These are phyloP conservation scores for Tuber aestivum DNA, from an alignment of 495 filamentous ascomycete genomes.

Conservation along the genomic window DNA sequence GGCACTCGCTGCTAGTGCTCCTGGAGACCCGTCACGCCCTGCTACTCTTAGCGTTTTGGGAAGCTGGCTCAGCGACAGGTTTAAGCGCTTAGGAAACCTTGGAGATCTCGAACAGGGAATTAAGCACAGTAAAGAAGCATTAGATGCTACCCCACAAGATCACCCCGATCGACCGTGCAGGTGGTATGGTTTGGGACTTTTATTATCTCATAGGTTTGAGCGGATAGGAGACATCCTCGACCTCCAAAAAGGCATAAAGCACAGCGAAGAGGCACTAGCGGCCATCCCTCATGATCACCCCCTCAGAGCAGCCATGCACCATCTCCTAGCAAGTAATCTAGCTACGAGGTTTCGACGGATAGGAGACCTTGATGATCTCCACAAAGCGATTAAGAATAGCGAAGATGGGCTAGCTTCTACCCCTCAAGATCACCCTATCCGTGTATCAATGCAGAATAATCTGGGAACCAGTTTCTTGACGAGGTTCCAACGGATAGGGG, in stretches of 20 bases:
- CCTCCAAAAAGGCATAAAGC: neutral
- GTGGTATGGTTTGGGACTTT: neutral
- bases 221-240: too few species aligned
- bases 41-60: neutral
- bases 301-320: too few species aligned
- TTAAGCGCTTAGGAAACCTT: neutral
- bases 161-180: too few species aligned
- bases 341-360: too few species aligned
- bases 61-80: neutral
- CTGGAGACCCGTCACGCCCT: neutral
- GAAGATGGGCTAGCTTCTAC: too few species aligned
- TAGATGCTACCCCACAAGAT: slow-evolving; percentile 2
- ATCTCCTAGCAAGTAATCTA: too few species aligned
- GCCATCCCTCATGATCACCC: too few species aligned
- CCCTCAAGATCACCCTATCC: too few species aligned
- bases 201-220: neutral
- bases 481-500: too few species aligned
- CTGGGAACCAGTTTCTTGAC: neutral
- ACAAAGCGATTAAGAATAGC: too few species aligned
- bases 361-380: too few species aligned
- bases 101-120: slow-evolving; percentile 8
- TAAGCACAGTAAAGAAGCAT: neutral
- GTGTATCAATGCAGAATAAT: too few species aligned
- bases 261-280: neutral
- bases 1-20: neutral